Evolutionary conservation across 169 alveolate species (phyloP), one percentile per base, ranked within the genome.

Genomic region (Cytauxzoon felis): DNA sequence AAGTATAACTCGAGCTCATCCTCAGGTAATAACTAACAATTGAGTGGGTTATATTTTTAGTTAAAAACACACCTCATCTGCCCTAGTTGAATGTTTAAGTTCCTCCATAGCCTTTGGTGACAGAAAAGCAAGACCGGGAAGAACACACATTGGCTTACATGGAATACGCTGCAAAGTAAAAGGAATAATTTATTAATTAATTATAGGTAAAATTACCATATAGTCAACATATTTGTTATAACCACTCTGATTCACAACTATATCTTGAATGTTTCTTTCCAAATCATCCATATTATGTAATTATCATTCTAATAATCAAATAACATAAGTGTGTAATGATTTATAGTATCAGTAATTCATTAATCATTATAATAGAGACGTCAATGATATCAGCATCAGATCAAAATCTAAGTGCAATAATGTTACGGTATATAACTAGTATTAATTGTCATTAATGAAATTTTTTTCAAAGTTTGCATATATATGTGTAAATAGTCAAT

Each of bases 81-180:
- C 43, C 64, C 89, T 50, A 29, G 53, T 40, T 42, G 75, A 60
- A 27, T 70, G 82, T 61, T 68, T 80, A 51, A 50, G 52, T 50
- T 85, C 91, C 38, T 85, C 91, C 50, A 67, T 23, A n/a, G 91
- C 91, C 32, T 84, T 70, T 18, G 82, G 56, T 41, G 67, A 75
- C 18, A 85, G 32, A 68, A 85, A 85, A 34, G 89, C 67, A 66
- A 85, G 27, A 18, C 91, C 91, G 23, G 91, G 91, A 27, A 85
- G 33, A 30, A 78, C 76, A 21, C 86, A 60, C 16, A 51, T 40
- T 18, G 87, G 87, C 41, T 43, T 57, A 32, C 91, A 85, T 11
- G 91, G 91, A n/a, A 85, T 87, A 67, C 71, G 73, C 91, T 85
- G 56, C 48, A 56, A n/a, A 23, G 0, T 30, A 3, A 48, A 6